Evolutionary conservation across 352 stramenopile species (phyloP).

Genomic region (Pythium myriotylum): DNA sequence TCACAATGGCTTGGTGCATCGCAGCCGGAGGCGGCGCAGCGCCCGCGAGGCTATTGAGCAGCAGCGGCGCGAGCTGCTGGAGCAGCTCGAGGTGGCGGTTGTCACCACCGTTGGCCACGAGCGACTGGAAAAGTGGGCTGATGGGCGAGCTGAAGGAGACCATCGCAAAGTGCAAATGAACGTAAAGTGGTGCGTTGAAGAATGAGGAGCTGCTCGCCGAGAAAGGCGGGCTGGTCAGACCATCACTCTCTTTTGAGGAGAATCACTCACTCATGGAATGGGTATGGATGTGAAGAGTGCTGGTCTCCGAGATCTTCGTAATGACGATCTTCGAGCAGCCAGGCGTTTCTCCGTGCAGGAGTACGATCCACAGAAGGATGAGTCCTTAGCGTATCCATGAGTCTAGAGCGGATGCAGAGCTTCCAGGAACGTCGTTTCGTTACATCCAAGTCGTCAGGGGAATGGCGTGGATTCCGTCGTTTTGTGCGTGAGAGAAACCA

Average conservation of each 20-base stretch:
- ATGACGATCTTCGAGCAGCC: conserved; percentile 5
- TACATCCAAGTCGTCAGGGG: too few species aligned
- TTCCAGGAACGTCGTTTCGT: too few species aligned
- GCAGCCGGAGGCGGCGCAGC: not conserved
- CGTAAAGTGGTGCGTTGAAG: conserved; percentile 9
- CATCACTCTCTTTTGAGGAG: conserved; percentile 14
- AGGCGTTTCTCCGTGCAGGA: not conserved
- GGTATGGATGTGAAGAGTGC: not conserved
- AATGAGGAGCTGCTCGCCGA: conserved; percentile 10
- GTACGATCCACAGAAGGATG: not conserved
- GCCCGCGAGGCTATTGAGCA: not conserved
- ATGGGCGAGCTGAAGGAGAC: conserved; percentile 11
- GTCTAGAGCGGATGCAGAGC: too few species aligned
- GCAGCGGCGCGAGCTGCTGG: conserved; percentile 19
- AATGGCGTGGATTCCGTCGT: too few species aligned
- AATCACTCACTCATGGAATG: conserved; percentile 15
- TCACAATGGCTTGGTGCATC: conserved; percentile 19
- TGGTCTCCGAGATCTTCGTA: not conserved
- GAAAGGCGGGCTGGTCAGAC: not conserved
- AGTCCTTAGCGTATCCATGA: too few species aligned
- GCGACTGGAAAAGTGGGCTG: conserved; percentile 18
- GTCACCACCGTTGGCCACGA: not conserved
- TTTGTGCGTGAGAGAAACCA: too few species aligned
- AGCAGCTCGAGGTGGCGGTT: conserved; percentile 5
- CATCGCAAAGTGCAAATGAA: conserved; percentile 2